Base-by-base conservation (phyloP, 140 eudicot species). In the Erigeron philadelphicus region DNA sequence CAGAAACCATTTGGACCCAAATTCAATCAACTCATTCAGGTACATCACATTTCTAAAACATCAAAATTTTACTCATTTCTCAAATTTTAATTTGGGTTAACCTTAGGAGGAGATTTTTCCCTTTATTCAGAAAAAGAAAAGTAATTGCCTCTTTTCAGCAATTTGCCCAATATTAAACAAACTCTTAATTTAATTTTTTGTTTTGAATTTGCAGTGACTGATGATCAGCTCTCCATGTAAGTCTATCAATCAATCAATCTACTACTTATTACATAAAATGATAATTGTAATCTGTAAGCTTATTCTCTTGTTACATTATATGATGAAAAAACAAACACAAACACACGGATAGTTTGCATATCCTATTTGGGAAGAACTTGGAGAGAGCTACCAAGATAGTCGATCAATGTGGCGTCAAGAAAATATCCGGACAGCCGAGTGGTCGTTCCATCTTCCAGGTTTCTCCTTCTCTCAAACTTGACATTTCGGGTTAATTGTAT, bases 391-490 rank as follows among this genome's bases (percentile, higher is more conserved):
- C 86, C 11, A 82, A 85, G 79, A 88, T 92, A 11, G 91, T 86
- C 46, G 96, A 92, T 78, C 86, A 86, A 68, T 58, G 79, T 6
- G 95, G 98, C 6, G 98, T 91, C n/a, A 86, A 88, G 85, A 81
- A 78, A 74, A 92, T 92, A 25, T 81, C 78, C 0, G 96, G 95
- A 21, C 64, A 82, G 50, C 88, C 79, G 8, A 88, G 85, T 43
- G 90, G 96, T 2, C 98, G 96, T 21, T 77, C 84, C 55, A 81
- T 86, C 64, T 88, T 86, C 70, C 96, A 84, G 95, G 98, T 82
- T 23, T 43, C 4, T 0, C 5, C 9, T 19, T 1, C 35, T 65
- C 1, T 59, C 18, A 13, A 25, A 31, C 38, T 31, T 31, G 38
- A 5, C 2, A 31, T 31, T 31, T 31, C 38, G 38, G 38, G 38